Conservation (phyloP, 2,329 filamentous ascomycete species). For the Chaetoscypha palmicola region DNA sequence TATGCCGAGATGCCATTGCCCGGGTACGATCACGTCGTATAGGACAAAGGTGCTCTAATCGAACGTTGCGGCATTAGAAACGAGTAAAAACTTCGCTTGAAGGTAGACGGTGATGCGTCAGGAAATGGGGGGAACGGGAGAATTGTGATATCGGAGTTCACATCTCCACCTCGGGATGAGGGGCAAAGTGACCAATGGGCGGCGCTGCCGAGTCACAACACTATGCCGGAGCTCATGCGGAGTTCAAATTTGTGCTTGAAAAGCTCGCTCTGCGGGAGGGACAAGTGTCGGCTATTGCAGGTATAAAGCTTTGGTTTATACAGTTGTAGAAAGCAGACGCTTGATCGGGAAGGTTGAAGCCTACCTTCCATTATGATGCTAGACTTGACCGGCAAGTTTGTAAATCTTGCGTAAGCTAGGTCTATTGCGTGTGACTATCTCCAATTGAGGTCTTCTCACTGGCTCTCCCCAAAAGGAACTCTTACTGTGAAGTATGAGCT, state of each 20-base stretch:
- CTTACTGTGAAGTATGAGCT: no score
- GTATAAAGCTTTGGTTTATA: background rate
- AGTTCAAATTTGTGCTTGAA: background rate
- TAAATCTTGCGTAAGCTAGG: no score
- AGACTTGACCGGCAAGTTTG: no score
- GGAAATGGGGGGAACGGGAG: background rate
- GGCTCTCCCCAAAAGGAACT: no score
- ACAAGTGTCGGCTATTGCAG: background rate
- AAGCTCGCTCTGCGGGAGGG: background rate
- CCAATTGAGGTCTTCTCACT: no score
- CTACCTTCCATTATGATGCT: no score
- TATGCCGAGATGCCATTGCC: conserved; percentile 1
- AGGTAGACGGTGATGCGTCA: background rate
- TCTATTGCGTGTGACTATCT: no score
- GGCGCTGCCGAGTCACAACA: background rate
- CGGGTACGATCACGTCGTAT: background rate
- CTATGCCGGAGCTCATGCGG: no score
- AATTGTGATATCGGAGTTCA: background rate
- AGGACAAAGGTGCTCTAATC: background rate
- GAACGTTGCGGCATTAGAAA: background rate
- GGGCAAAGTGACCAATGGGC: background rate
- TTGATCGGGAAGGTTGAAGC: no score
- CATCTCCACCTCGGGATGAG: no score
- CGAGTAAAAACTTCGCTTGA: background rate
- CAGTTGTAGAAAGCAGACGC: no score